Conservation (phyloP, 192 early-diverging fungal species). For the Thamnidium elegans region DNA sequence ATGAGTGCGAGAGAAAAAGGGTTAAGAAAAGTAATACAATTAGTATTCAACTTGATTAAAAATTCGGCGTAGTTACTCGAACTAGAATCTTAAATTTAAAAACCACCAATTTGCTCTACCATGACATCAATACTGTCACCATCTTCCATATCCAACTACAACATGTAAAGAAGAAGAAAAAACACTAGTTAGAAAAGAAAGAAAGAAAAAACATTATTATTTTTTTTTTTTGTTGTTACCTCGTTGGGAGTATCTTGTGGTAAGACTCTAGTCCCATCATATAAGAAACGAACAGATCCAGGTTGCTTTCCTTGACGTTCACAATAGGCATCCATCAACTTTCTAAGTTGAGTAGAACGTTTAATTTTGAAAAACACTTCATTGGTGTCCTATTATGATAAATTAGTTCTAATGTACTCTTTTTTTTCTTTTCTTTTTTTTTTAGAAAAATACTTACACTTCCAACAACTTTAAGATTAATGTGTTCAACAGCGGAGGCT, state of each 20-base stretch:
- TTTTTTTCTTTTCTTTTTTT: too few species aligned
- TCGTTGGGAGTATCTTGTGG: slow-evolving; percentile 79
- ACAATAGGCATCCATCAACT: slow-evolving; percentile 94
- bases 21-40: too few species aligned
- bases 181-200: neutral
- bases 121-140: slow-evolving; percentile 93
- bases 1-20: too few species aligned
- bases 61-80: too few species aligned
- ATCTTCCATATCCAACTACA: slow-evolving; percentile 91
- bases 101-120: slow-evolving; percentile 89
- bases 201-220: neutral
- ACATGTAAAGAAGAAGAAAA: neutral
- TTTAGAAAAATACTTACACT: slow-evolving; percentile 58
- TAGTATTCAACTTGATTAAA: too few species aligned
- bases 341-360: slow-evolving; percentile 82
- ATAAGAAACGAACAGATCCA: slow-evolving; percentile 84
- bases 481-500: slow-evolving; percentile 61
- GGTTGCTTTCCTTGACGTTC: slow-evolving; percentile 78
- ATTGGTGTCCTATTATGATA: slow-evolving; percentile 58
- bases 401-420: neutral
- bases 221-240: slow-evolving; percentile 53
- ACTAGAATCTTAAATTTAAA: neutral
- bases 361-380: slow-evolving; percentile 97
- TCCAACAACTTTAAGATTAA: slow-evolving; percentile 90
- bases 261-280: slow-evolving; percentile 85